Evolutionary conservation across 805 yeast genomes (phyloP).

Genomic region (Lipomyces orientalis): DNA sequence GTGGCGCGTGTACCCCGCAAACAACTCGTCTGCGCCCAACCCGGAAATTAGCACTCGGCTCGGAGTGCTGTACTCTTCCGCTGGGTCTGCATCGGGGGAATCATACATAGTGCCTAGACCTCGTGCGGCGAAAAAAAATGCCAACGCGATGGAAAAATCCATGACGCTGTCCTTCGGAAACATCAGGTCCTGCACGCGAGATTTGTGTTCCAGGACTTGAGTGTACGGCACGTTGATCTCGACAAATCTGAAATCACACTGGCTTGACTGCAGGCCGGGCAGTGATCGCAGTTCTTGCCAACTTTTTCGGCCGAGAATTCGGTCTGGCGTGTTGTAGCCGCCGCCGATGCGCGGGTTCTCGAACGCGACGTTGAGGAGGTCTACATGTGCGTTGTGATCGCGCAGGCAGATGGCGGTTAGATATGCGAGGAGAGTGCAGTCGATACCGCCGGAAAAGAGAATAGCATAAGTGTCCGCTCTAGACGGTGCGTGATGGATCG

Average conservation of each 20-base stretch:
- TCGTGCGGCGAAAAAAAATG: slow-evolving; percentile 87
- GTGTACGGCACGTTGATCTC: slow-evolving; percentile 77
- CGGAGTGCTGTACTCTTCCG: slow-evolving; percentile 52
- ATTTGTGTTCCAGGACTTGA: slow-evolving; percentile 59
- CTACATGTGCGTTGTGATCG: slow-evolving; percentile 51
- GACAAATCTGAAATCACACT: slow-evolving; percentile 29
- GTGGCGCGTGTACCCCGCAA: slow-evolving; percentile 94
- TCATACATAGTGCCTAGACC: slow-evolving; percentile 51
- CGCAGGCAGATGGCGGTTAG: slow-evolving; percentile 41
- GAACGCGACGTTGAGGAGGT: slow-evolving; percentile 90
- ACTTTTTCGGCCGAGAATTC: slow-evolving; percentile 72
- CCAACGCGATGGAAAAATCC: slow-evolving; percentile 95
- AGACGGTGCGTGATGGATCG: slow-evolving; percentile 11
- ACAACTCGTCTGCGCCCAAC: slow-evolving; percentile 94
- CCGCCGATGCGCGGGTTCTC: slow-evolving; percentile 75
- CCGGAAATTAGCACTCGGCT: slow-evolving; percentile 86
- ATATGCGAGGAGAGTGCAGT: slow-evolving; percentile 80
- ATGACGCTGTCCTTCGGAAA: slow-evolving; percentile 87
- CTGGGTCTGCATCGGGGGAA: slow-evolving; percentile 20
- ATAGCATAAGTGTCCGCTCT: slow-evolving; percentile 56
- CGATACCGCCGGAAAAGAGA: slow-evolving; percentile 93
- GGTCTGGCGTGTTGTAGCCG: slow-evolving; percentile 76
- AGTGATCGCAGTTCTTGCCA: slow-evolving; percentile 52
- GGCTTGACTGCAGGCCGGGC: not conserved
- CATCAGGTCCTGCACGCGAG: slow-evolving; percentile 67